phyloP scores from a whole-genome alignment of 176 grass and related monocot species.

The Ananas comosus region DNA sequence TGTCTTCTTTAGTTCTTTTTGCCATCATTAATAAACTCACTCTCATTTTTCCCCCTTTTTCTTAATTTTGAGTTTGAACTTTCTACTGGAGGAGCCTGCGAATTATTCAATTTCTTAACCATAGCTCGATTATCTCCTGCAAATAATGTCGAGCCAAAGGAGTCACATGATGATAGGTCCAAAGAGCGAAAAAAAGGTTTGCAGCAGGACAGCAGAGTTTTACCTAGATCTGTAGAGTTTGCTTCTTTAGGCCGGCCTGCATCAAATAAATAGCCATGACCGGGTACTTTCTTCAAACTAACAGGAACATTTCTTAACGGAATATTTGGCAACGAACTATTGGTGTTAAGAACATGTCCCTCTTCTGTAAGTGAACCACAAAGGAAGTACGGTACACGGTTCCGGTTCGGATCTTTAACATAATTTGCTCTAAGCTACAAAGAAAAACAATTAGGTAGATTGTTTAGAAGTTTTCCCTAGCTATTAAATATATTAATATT shows the following conservation, averaged over 20 bases:
- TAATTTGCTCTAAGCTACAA: conserved; percentile 61
- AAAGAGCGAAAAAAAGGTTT: not conserved
- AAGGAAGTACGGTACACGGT: conserved; percentile 56
- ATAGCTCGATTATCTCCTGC: not conserved
- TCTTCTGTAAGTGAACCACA: conserved; percentile 63
- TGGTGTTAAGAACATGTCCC: conserved; percentile 38
- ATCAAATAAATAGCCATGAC: not conserved
- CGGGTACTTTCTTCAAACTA: conserved; percentile 35
- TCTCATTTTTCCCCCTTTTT: conserved; percentile 12
- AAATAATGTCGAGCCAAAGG: not conserved
- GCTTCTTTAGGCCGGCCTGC: not conserved
- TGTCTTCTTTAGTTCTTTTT: conserved; percentile 17
- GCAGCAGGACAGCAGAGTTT: not conserved
- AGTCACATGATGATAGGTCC: not conserved
- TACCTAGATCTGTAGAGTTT: not conserved
- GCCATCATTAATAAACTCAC: conserved; percentile 8
- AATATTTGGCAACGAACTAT: conserved; percentile 23
- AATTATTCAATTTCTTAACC: not conserved
- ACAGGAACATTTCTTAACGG: conserved; percentile 62
- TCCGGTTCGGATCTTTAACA: conserved; percentile 46
- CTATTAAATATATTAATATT: not conserved
- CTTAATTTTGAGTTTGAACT: conserved; percentile 2
- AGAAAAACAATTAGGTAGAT: not conserved
- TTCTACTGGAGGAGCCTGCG: not conserved
- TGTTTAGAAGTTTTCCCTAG: not conserved